Conservation (phyloP, 225 moss, liverwort and hornwort species). For the Anthoceros angustus region DNA sequence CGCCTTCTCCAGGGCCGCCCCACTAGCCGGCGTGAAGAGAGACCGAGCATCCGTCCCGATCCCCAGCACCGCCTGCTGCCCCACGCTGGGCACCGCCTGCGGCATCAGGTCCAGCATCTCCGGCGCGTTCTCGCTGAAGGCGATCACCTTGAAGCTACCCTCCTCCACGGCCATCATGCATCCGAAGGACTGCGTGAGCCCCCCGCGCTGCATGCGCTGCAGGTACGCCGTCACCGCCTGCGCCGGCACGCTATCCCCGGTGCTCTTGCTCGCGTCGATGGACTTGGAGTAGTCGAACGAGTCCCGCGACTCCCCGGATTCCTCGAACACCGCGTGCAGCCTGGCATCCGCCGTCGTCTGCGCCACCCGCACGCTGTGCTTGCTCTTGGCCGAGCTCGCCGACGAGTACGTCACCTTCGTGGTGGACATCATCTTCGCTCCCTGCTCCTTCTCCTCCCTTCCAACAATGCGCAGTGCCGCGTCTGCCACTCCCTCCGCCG, state of each 20-base stretch:
- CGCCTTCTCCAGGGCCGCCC: neutral
- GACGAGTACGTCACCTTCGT: slow-evolving; percentile 5
- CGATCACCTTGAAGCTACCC: neutral
- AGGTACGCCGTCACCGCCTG: slow-evolving; percentile 5
- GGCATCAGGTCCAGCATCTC: slow-evolving; percentile 5
- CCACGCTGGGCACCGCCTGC: slow-evolving; percentile 1
- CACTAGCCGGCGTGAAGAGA: slow-evolving; percentile 1
- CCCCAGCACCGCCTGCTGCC: neutral
- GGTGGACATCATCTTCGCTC: slow-evolving; percentile 2
- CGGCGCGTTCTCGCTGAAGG: neutral
- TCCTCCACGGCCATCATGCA: neutral
- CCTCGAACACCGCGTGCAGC: neutral
- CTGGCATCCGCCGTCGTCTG: neutral
- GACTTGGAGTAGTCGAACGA: slow-evolving; percentile 4
- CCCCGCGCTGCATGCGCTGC: slow-evolving; percentile 6
- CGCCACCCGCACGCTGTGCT: slow-evolving; percentile 5
- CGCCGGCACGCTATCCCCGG: neutral
- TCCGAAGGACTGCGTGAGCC: slow-evolving; percentile 1
- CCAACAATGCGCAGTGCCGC: too few species aligned
- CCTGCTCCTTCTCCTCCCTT: neutral
- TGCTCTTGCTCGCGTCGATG: neutral
- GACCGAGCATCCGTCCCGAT: neutral
- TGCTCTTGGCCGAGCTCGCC: neutral
- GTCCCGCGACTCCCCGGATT: slow-evolving; percentile 1
- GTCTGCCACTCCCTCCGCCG: too few species aligned